Conservation (phyloP, 345 rosid species). For the Excoecaria cochinchinensis region DNA sequence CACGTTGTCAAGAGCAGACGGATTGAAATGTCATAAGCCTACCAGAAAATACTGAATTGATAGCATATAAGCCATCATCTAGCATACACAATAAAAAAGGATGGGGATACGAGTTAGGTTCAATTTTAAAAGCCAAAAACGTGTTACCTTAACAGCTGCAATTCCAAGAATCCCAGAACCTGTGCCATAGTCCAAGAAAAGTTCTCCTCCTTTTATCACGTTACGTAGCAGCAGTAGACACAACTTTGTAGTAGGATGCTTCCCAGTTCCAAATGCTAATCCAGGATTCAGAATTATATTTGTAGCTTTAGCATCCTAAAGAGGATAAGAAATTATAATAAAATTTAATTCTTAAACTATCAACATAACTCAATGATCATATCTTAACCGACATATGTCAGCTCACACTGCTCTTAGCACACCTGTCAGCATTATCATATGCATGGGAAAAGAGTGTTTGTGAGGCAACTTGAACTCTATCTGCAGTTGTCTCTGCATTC, state of each 20-base stretch:
- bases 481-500: background rate
- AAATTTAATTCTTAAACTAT: background rate
- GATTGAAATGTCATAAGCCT: background rate
- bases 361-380: background rate
- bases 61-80: background rate
- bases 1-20: background rate
- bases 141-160: slow-evolving; percentile 77
- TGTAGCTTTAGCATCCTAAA: slow-evolving; percentile 55
- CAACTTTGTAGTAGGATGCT: slow-evolving; percentile 74
- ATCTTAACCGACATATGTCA: background rate
- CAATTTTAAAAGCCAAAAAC: background rate
- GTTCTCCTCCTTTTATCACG: slow-evolving; percentile 72
- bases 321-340: slow-evolving; percentile 10
- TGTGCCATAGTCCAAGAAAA: slow-evolving; percentile 82
- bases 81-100: background rate
- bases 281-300: slow-evolving; percentile 86
- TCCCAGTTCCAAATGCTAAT: slow-evolving; percentile 90
- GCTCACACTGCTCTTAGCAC: background rate
- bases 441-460: background rate
- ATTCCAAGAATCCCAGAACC: slow-evolving; percentile 92
- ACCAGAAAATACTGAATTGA: background rate
- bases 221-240: slow-evolving; percentile 61
- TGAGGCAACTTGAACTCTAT: background rate
- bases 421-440: background rate
- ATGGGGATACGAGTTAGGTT: background rate